Base-by-base conservation (phyloP, 306 rosid species). In the Malus asiatica region DNA sequence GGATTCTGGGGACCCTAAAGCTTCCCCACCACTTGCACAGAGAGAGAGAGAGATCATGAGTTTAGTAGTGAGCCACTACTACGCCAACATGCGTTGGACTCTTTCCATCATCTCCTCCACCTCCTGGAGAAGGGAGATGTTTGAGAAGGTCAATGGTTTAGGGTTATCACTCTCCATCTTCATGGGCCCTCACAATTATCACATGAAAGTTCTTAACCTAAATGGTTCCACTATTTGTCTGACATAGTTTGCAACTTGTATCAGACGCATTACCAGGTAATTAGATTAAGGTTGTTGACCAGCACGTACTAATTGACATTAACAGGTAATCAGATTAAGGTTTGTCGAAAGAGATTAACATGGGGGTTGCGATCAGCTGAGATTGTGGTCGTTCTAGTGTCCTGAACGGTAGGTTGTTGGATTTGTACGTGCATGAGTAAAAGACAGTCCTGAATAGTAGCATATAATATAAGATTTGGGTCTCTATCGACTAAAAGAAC, bases 101-200 rank as follows among this genome's bases (percentile, higher is more conserved):
- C 55, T 48, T 48, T 18, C 20, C 55, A 48, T 48, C 55, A 15
- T 48, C 20, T 48, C 87, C 46, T 60, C 65, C 29, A 27, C 3
- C 29, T 27, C 29, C 29, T 27, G 3, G 29, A 27, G 29, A 27
- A 27, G 29, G 64, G 44, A 68, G 77, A 71, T 70, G 35, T 55
- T 38, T n/a, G 35, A 22, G 61, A 40, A 70, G 80, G 83, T 81
- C 85, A 83, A 84, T 80, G 80, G 84, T 77, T 57, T 51, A 42
- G 55, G 55, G 55, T 27, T 72, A 65, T 72, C 75, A 81, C 82
- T 82, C 62, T 76, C 83, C 87, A 83, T 77, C 14, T 22, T 64
- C 66, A 77, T 88, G 91, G 92, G 87, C 71, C 89, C 89, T 77
- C 74, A 63, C 73, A 71, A 87, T 88, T 48, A 48, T 48, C 89